Conservation (phyloP, 495 filamentous ascomycete genomes). For the Podospora conica region DNA sequence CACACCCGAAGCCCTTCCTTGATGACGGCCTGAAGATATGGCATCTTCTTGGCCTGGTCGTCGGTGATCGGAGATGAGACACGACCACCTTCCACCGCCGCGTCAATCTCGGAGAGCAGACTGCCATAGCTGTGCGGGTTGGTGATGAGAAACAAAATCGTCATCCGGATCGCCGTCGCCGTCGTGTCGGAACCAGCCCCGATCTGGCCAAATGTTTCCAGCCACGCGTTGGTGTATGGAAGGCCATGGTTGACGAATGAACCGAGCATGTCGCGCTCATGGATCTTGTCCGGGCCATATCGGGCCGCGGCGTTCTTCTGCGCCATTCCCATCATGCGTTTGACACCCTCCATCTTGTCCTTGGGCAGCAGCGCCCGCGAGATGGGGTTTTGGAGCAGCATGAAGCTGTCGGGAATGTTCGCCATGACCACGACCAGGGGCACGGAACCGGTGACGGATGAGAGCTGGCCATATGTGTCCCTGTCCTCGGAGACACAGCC, state of each 20-base stretch:
- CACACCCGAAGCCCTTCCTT: conserved; percentile 46
- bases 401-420: conserved; percentile 20
- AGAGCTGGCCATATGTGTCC: conserved; percentile 45
- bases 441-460: conserved; percentile 30
- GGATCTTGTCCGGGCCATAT: conserved; percentile 27
- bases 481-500: conserved; percentile 36
- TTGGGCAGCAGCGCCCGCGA: conserved; percentile 48
- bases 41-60: conserved; percentile 36
- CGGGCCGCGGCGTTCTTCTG: conserved; percentile 26
- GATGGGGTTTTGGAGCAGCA: conserved; percentile 22
- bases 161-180: conserved; percentile 49
- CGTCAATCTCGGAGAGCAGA: conserved; percentile 53
- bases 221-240: conserved; percentile 21
- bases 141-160: conserved; percentile 49
- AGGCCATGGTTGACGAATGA: conserved; percentile 29
- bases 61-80: conserved; percentile 32
- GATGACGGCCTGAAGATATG: conserved; percentile 46
- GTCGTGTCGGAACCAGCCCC: conserved; percentile 62
- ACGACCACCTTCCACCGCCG: conserved; percentile 26
- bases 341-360: conserved; percentile 41
- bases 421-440: conserved; percentile 25
- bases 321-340: conserved; percentile 34
- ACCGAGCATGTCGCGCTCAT: conserved; percentile 34
- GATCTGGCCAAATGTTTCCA: conserved; percentile 39
- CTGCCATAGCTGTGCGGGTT: conserved; percentile 40